A percentile compares a stretch with the other conserved stretches of the same genome.
Evolutionary conservation across 176 grass and related monocot species (phyloP).

Genomic region (Bonia amplexicaulis): DNA sequence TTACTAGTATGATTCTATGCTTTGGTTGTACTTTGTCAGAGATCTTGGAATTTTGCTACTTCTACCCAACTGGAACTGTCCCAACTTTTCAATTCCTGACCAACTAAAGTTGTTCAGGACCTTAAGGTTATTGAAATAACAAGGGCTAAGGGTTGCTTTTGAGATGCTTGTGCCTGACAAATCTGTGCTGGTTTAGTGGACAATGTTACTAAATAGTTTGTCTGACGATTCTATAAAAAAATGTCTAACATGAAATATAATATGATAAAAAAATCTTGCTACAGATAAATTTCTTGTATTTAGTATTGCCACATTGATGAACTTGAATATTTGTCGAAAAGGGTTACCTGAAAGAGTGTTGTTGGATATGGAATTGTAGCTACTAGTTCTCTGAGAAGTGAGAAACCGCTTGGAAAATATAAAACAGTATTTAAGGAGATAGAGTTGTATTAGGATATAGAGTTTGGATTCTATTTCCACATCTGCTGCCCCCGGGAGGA

Average conservation of each 20-base stretch:
- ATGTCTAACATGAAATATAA: background rate
- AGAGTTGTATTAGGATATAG: too few relatives aligned
- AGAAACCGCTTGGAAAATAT: background rate
- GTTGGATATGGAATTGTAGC: background rate
- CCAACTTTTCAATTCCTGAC: background rate
- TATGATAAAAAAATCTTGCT: background rate
- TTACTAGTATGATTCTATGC: background rate
- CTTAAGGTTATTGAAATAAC: background rate
- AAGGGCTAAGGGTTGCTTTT: background rate
- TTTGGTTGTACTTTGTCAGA: background rate
- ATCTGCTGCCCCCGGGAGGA: too few relatives aligned
- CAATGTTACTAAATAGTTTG: background rate
- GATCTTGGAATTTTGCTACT: background rate
- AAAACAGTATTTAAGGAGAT: too few relatives aligned
- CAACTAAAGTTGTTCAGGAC: background rate
- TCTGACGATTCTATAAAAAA: background rate
- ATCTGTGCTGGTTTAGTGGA: background rate
- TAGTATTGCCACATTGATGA: background rate
- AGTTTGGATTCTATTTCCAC: too few relatives aligned
- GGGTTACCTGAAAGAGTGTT: background rate
- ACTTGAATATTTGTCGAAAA: background rate
- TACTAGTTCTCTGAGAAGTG: background rate
- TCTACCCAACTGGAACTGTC: background rate
- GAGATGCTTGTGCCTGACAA: background rate
- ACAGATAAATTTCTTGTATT: background rate